phyloP scores from a whole-genome alignment of 179 eudicot genomes.

The Silene vulgaris region DNA sequence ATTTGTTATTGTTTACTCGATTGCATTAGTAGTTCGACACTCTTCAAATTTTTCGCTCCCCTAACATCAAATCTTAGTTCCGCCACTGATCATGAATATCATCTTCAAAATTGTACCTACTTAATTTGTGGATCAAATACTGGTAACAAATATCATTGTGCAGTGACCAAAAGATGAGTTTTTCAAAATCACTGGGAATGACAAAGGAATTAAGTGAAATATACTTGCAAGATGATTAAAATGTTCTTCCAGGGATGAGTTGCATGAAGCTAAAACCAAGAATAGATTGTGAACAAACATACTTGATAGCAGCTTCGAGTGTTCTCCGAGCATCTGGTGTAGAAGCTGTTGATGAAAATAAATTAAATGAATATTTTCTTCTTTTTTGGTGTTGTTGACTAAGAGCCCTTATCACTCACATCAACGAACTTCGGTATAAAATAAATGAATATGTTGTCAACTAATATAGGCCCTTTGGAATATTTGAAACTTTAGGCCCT shows the following conservation, averaged over 20 bases:
- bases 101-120: not conserved
- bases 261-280: not conserved
- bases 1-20: too few species aligned
- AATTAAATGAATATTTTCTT: too few species aligned
- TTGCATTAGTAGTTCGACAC: too few species aligned
- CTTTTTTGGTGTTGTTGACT: too few species aligned
- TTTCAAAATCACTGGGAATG: not conserved
- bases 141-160: not conserved
- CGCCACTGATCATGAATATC: not conserved
- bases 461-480: too few species aligned
- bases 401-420: too few species aligned
- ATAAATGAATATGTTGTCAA: too few species aligned
- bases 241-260: not conserved
- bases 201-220: not conserved
- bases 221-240: too few species aligned
- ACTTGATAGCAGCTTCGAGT: slow-evolving; percentile 83
- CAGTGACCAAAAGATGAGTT: not conserved
- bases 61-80: too few species aligned
- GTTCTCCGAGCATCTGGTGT: slow-evolving; percentile 65
- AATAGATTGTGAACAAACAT: slow-evolving; percentile 25
- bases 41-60: too few species aligned
- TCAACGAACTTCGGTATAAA: too few species aligned
- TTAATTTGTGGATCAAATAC: not conserved
- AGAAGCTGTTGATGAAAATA: slow-evolving; percentile 43
- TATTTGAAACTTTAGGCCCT: not conserved